Percentiles rank a stretch among this genome's conserved stretches.
Evolutionary conservation across 1,139 yeast species (phyloP).

Genomic region (Meyerozyma smithsonii): DNA sequence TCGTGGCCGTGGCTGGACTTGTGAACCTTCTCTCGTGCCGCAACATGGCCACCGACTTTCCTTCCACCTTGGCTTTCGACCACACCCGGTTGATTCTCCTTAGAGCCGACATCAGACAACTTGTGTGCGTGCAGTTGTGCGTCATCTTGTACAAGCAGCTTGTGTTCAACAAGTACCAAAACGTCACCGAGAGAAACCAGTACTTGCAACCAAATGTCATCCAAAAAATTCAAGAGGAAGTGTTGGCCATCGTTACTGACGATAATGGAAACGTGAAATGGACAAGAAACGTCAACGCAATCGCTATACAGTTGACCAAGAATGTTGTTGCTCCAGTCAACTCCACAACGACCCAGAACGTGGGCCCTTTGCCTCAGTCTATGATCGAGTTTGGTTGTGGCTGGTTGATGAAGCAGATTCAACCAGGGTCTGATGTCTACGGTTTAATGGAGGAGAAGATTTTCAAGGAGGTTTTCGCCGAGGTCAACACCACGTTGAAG

Average conservation of each 20-base stretch:
- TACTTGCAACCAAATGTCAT: conserved; percentile 6
- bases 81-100: conserved; percentile 72
- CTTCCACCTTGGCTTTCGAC: conserved; percentile 83
- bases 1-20: conserved; percentile 43
- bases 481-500: conserved; percentile 20
- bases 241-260: conserved; percentile 77
- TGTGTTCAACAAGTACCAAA: conserved; percentile 35
- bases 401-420: conserved; percentile 83
- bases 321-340: conserved; percentile 22
- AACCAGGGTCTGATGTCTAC: conserved; percentile 77
- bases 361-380: conserved; percentile 25
- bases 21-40: conserved; percentile 69
- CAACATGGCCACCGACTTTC: conserved; percentile 78
- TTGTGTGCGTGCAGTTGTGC: conserved; percentile 76
- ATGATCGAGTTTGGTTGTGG: conserved; percentile 64
- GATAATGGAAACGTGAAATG: conserved; percentile 85
- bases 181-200: conserved; percentile 7
- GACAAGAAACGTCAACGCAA: conserved; percentile 75
- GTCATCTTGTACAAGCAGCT: conserved; percentile 69
- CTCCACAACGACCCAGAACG: conserved; percentile 5
- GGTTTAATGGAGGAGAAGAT: conserved; percentile 69
- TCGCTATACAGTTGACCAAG: conserved; percentile 68
- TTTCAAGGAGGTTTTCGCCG: conserved; percentile 45
- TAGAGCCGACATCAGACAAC: conserved; percentile 81
- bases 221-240: conserved; percentile 45